Conservation (phyloP, 2,329 filamentous ascomycete genomes). For the Penicillium nordicum region DNA sequence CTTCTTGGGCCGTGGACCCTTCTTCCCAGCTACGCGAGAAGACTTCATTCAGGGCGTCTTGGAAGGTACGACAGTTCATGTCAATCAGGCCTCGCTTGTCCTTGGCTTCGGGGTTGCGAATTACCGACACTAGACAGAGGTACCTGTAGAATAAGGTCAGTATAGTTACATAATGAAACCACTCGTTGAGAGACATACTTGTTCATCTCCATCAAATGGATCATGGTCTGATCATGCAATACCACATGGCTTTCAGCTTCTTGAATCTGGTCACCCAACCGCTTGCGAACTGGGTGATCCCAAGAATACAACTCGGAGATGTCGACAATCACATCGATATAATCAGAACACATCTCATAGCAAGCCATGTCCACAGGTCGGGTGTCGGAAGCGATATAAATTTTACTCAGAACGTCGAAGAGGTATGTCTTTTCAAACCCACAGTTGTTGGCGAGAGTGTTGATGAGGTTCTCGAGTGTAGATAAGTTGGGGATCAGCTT, state of each 20-base stretch:
- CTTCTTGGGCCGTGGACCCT: constrained; percentile 18
- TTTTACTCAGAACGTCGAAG: constrained; percentile 96
- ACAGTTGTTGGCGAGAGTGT: constrained; percentile 87
- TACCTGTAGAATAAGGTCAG: constrained; percentile 46
- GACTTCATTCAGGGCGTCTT: constrained; percentile 60
- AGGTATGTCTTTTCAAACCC: constrained; percentile 97
- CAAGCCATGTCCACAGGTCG: constrained; percentile 90
- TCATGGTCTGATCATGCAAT: constrained; percentile 59
- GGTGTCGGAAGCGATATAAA: constrained; percentile 96
- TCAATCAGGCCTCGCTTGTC: constrained; percentile 64
- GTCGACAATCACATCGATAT: constrained; percentile 97
- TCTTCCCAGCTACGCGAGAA: constrained; percentile 53
- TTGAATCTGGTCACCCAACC: constrained; percentile 46
- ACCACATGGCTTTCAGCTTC: constrained; percentile 62
- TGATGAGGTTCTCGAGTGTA: constrained; percentile 88
- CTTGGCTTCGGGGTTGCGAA: constrained; percentile 61
- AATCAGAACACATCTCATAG: constrained; percentile 98
- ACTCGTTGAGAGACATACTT: constrained; percentile 47
- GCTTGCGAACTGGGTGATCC: constrained; percentile 47
- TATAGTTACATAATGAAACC: not conserved
- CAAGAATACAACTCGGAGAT: constrained; percentile 93
- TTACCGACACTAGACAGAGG: constrained; percentile 62
- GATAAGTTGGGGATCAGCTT: constrained; percentile 92
- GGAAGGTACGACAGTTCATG: constrained; percentile 63
- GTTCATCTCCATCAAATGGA: constrained; percentile 66